These are phyloP conservation scores for Aspergillus carbonarius DNA, from an alignment of 2,329 filamentous ascomycete genomes.

Conservation along the genomic window DNA sequence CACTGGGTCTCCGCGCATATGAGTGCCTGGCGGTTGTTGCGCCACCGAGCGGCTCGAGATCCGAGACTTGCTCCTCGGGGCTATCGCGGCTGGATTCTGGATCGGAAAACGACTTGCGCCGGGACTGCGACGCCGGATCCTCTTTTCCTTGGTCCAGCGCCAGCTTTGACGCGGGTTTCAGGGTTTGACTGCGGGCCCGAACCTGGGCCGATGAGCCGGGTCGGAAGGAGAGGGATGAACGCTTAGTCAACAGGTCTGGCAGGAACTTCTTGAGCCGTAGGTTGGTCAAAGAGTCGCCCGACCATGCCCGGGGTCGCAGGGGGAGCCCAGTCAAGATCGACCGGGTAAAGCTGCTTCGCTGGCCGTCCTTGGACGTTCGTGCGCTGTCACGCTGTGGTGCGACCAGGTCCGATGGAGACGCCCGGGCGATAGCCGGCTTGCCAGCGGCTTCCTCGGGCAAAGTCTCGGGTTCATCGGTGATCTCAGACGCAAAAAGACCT, in stretches of 20 bases:
- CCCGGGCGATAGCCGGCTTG: neutral
- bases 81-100: conserved; percentile 22
- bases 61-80: conserved; percentile 34
- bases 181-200: conserved; percentile 31
- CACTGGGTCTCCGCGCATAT: conserved; percentile 30
- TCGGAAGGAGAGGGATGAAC: conserved; percentile 31
- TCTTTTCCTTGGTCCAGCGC: conserved; percentile 20
- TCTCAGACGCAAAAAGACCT: conserved; percentile 29
- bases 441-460: conserved; percentile 12
- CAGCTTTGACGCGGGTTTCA: conserved; percentile 17
- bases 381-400: neutral
- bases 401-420: neutral
- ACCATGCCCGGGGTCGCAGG: conserved; percentile 36
- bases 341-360: conserved; percentile 35
- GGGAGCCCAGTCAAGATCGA: conserved; percentile 35
- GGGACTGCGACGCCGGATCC: conserved; percentile 5
- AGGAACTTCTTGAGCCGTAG: conserved; percentile 35
- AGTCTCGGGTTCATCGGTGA: conserved; percentile 36
- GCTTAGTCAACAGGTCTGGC: conserved; percentile 35
- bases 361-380: conserved; percentile 12
- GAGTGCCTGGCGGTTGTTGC: conserved; percentile 35
- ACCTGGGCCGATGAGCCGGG: conserved; percentile 23
- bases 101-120: conserved; percentile 15
- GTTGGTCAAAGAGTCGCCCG: conserved; percentile 31
- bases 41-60: conserved; percentile 30